Percentiles rank a stretch among this genome's conserved stretches.
Conservation (phyloP, 305 asterid genomes). For the Solanum hybrid region DNA sequence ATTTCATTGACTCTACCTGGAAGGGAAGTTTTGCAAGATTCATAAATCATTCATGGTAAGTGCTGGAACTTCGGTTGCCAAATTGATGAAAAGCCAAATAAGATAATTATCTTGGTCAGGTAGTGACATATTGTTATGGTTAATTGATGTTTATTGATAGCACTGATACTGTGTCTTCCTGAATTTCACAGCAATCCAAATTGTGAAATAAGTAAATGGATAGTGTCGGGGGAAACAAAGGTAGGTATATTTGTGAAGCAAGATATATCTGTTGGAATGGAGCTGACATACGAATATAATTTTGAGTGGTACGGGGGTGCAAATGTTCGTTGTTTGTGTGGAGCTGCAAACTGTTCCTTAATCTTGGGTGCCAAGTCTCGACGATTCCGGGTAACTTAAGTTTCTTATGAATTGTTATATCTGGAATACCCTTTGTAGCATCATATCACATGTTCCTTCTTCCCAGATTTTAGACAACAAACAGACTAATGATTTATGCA, state of each 20-base stretch:
- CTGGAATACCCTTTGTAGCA: neutral
- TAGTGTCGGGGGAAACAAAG: conserved; percentile 54
- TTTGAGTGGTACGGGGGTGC: conserved; percentile 81
- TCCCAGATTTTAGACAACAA: neutral
- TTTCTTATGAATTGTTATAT: neutral
- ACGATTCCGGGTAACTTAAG: neutral
- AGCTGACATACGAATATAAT: conserved; percentile 71
- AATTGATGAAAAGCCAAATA: neutral
- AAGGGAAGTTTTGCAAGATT: neutral
- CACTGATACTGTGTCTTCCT: neutral
- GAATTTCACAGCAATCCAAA: neutral
- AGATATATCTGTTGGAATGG: conserved; percentile 62
- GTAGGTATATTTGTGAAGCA: conserved; percentile 81
- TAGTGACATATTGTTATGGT: neutral
- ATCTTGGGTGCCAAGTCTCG: neutral
- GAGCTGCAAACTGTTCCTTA: neutral
- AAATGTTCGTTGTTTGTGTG: neutral
- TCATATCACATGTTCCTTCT: neutral
- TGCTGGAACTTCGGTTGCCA: neutral
- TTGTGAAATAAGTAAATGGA: neutral
- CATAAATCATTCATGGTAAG: neutral
- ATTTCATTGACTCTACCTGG: neutral
- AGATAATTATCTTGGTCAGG: neutral
- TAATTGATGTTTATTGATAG: neutral
- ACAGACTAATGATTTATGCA: neutral